phyloP scores from a whole-genome alignment of 306 rosid species.

The Dalbergia cultrata region DNA sequence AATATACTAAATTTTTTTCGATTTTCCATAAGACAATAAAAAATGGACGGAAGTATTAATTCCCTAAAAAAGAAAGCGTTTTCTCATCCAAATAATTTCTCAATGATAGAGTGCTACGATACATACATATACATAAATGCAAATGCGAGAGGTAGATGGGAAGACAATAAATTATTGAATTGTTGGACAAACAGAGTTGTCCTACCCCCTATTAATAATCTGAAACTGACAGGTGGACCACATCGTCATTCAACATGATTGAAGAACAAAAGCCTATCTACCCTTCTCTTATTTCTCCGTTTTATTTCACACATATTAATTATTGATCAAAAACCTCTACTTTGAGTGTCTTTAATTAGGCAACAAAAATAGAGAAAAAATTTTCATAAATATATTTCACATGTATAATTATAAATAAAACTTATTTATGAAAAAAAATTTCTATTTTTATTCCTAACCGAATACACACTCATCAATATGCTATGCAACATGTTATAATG shows the following conservation, averaged over 20 bases:
- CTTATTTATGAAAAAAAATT: no score
- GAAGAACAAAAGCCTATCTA: conserved; percentile 16
- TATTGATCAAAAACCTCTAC: not conserved
- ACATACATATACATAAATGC: no score
- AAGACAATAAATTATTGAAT: not conserved
- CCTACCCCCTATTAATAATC: conserved; percentile 31
- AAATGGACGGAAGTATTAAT: no score
- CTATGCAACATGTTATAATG: not conserved
- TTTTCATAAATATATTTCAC: no score
- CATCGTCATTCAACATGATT: conserved; percentile 32
- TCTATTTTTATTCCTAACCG: no score
- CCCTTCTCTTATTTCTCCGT: conserved; percentile 2
- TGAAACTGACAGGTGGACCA: conserved; percentile 21
- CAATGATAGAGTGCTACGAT: not conserved
- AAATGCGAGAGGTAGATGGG: not conserved
- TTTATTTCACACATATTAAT: not conserved
- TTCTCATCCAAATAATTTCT: not conserved
- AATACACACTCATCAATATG: no score
- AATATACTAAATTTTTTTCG: no score
- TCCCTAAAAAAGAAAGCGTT: not conserved
- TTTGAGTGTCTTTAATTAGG: not conserved
- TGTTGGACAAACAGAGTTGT: not conserved
- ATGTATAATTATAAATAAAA: no score
- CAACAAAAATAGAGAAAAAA: no score
- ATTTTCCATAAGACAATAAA: no score